Evolutionary conservation across 371 early-diverging fungal species (phyloP), one percentile per base, ranked within the genome.

Genomic region (Mortierella sp.): DNA sequence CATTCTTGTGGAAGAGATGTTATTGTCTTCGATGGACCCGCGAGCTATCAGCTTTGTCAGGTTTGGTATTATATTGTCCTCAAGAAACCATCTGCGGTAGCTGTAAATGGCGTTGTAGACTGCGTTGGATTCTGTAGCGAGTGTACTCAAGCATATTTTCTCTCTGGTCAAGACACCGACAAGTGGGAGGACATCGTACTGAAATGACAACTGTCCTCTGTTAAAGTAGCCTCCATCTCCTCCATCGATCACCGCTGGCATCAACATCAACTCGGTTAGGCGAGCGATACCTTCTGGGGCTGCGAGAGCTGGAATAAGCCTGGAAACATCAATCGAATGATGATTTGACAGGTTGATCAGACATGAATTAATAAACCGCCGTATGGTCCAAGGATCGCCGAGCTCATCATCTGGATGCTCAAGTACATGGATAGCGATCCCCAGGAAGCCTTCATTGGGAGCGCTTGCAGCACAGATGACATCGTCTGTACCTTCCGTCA

Each of bases 401-500:
- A 9, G 5, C 9, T 37, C 37, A 9, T 5, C 37, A 5, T 5
- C 37, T 9, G 5, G 9, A n/a, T 55, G 66, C 1, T 30, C 28
- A 14, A 81, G 61, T 11, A 69, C 16, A 9, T 57, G 14, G 7
- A 29, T 28, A 2, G 81, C 81, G 0, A 66, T 9, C 25, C 57
- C 21, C 48, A 58, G 81, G 7, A 72, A 1, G 11, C 21, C 18
- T 0, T 58, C 73, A 5, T 16, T 37, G 3, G 37, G 37, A 2
- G 64, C 72, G 1, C 65, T 1, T 2, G 60, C 44, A 4, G 70
- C 76, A 0, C 72, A 43, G 25, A 81, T 68, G 30, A 81, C n/a
- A 18, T 81, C 76, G 45, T 81, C 81, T 0, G 76, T 81, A 11
- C 76, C 71, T 16, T 81, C 81, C 48, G 66, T 51, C 37, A 37